Percentiles rank a stretch among this genome's conserved stretches.
phyloP scores from a whole-genome alignment of 306 rosid genomes.

The Prunus armeniaca region DNA sequence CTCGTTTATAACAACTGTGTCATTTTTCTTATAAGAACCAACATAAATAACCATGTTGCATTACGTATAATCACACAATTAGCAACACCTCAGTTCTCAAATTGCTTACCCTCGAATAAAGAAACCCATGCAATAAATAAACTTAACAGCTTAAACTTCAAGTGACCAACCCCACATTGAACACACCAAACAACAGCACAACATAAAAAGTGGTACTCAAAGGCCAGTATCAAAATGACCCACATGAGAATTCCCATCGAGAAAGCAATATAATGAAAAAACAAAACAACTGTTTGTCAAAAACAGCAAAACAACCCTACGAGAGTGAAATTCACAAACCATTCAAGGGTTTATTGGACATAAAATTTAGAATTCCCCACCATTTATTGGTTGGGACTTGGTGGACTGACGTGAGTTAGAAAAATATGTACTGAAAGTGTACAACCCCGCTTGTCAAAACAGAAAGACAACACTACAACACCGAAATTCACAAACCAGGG shows the following conservation, averaged over 20 bases:
- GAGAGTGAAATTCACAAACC: not conserved
- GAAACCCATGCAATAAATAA: not conserved
- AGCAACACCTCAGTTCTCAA: not conserved
- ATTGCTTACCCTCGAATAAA: not conserved
- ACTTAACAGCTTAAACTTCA: not conserved
- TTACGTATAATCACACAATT: not conserved
- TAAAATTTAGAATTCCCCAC: too few species aligned
- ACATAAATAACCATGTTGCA: not conserved
- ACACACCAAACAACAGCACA: not conserved
- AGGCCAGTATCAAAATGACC: not conserved
- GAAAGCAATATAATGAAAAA: constrained; percentile 1
- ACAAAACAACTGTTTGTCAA: not conserved
- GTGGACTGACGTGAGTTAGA: too few species aligned
- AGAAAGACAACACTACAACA: too few species aligned
- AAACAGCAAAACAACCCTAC: constrained; percentile 8
- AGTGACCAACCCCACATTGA: constrained; percentile 7
- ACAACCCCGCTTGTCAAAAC: too few species aligned
- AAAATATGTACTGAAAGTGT: too few species aligned
- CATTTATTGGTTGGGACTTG: too few species aligned
- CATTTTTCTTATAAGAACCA: not conserved
- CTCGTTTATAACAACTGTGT: not conserved
- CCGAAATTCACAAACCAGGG: too few species aligned
- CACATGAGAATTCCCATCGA: constrained; percentile 16
- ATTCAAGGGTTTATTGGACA: too few species aligned
- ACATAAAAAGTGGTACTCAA: not conserved